Conservation (phyloP, 106 monocot genomes). For the Triglochin maritima region DNA sequence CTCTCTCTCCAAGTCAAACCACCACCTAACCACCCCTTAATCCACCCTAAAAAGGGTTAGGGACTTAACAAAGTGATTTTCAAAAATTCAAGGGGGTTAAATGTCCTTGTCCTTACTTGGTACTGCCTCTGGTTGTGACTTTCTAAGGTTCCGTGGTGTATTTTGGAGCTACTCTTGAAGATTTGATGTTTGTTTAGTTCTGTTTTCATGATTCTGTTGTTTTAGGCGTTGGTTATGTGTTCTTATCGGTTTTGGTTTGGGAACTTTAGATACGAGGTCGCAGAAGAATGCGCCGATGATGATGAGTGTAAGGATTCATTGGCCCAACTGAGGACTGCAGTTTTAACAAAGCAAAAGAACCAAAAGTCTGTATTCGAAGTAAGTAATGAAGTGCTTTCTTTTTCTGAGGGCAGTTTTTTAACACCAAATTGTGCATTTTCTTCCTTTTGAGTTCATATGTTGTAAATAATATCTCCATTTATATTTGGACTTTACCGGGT, state of each 20-base stretch:
- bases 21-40: too few relatives aligned
- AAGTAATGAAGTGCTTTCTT: slow-evolving; percentile 10
- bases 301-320: slow-evolving; percentile 58
- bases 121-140: neutral
- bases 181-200: too few relatives aligned
- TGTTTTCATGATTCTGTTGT: neutral
- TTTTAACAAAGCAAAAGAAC: slow-evolving; percentile 37
- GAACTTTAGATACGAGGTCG: slow-evolving; percentile 71
- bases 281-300: slow-evolving; percentile 82
- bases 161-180: neutral
- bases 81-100: neutral
- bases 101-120: neutral
- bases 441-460: neutral
- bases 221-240: too few relatives aligned
- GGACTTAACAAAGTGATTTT: too few relatives aligned
- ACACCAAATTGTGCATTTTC: neutral
- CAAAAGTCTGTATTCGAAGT: slow-evolving; percentile 54
- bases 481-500: too few relatives aligned
- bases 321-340: slow-evolving; percentile 30
- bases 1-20: too few relatives aligned
- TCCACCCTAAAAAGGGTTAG: too few relatives aligned
- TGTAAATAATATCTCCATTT: neutral
- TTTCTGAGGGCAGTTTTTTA: neutral
- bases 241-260: neutral
- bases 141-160: neutral